Base-by-base conservation (phyloP, 1,284 basidiomycete genomes). In the Puccinia novopanici region DNA sequence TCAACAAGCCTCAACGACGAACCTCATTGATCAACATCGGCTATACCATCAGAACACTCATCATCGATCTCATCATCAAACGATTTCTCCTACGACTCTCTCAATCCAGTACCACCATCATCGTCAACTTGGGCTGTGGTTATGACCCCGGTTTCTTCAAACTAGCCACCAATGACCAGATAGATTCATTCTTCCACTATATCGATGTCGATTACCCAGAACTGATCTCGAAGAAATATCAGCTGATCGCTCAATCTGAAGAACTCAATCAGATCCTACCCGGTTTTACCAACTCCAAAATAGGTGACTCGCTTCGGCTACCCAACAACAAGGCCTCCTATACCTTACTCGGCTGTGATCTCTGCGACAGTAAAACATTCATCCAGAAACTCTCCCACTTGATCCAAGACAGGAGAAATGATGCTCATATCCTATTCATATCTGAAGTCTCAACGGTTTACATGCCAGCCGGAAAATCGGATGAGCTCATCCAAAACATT, bases 401-500 rank as follows among this genome's bases (percentile, higher is more conserved):
- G 45, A 30, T 80, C 22, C n/a, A n/a, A n/a, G 50, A 52, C 30
- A 30, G 40, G n/a, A 59, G 27, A 15, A 19, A 55, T 17, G 27
- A 54, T 50, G 15, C 13, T 19, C 70, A 24, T n/a, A 74, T 80
- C 50, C 42, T 80, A 40, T 80, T 80, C 30, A n/a, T 80, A 19
- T 80, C 78, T 5, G 78, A 80, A 50, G 78, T 80, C 15, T 73
- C 78, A 45, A 80, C 71, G 10, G 78, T 80, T 45, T 80, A 80
- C 48, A 80, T 80, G 78, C 78, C 78, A 0, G 9, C 34, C 48
- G 50, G 37, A 12, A 80, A 80, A 37, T 80, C 78, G 0, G 61
- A 80, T 54, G 30, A 73, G n/a, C 71, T 80, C 30, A 30, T 80
- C 12, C 19, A 71, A 19, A 61, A 45, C 52, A 30, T 80, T 10